Percentiles rank a stretch among this genome's conserved stretches.
phyloP scores from a whole-genome alignment of 768 basidiomycete species.

The Xerocomus spinulosus region DNA sequence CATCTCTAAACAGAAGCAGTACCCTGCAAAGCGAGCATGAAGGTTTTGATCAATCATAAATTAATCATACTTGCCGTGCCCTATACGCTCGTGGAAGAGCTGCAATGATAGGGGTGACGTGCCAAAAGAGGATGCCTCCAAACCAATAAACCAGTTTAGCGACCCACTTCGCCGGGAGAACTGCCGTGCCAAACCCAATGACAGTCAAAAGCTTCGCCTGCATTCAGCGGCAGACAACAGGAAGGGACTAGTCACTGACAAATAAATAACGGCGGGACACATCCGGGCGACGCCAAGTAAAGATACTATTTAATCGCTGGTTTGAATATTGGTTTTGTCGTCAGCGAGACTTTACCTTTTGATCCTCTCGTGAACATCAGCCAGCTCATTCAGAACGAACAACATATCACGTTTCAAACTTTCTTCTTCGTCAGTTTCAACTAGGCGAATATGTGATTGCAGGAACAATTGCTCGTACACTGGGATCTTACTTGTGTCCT shows the following conservation, averaged over 20 bases:
- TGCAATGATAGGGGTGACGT: constrained; percentile 51
- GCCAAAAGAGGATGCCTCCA: constrained; percentile 59
- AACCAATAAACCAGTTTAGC: constrained; percentile 44
- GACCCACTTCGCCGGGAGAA: constrained; percentile 49
- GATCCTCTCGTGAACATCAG: constrained; percentile 60
- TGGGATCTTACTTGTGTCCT: constrained; percentile 2
- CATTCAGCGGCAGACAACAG: constrained; percentile 1
- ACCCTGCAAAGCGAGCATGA: constrained; percentile 32
- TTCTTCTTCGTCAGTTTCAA: constrained; percentile 26
- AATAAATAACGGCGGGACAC: constrained; percentile 46
- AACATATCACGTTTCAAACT: constrained; percentile 43
- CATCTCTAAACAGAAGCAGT: constrained; percentile 44
- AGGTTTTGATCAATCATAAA: not conserved
- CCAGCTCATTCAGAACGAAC: constrained; percentile 41
- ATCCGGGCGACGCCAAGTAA: constrained; percentile 58
- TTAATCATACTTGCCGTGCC: constrained; percentile 36
- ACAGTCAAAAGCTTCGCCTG: constrained; percentile 34
- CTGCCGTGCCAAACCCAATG: constrained; percentile 35
- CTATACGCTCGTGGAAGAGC: constrained; percentile 46
- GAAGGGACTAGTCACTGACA: constrained; percentile 31
- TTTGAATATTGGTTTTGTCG: not conserved
- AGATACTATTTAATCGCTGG: constrained; percentile 41
- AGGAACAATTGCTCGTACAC: not conserved
- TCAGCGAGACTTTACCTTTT: constrained; percentile 45
- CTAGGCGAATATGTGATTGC: not conserved